Conservation (phyloP, 441 rosid genomes). For the Corymbia citriodora region DNA sequence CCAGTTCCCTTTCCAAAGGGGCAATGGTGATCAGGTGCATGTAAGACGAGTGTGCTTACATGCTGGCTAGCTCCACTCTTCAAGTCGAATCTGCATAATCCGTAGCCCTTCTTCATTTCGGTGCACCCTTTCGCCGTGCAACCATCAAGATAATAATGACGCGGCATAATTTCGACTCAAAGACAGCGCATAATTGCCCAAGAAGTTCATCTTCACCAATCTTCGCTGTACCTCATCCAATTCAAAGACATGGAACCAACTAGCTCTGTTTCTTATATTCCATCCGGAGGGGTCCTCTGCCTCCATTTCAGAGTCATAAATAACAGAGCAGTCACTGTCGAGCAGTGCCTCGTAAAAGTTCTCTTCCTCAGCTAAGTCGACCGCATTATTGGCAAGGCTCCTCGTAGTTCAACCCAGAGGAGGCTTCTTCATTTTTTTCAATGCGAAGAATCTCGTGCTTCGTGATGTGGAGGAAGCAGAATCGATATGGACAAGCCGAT, state of each 20-base stretch:
- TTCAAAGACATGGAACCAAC: neutral
- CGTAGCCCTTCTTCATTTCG: neutral
- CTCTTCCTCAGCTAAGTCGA: neutral
- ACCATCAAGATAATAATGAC: neutral
- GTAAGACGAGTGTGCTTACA: neutral
- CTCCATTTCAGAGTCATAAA: neutral
- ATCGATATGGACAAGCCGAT: slow-evolving; percentile 74
- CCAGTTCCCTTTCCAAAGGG: neutral
- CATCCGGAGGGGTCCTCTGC: neutral
- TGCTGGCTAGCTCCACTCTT: neutral
- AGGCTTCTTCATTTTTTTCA: slow-evolving; percentile 53
- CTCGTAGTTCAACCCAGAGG: neutral
- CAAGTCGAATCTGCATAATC: neutral
- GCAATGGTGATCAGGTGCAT: neutral
- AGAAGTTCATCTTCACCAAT: neutral
- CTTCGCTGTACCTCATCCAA: neutral
- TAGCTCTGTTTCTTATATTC: neutral
- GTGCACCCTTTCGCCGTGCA: neutral
- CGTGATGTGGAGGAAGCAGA: slow-evolving; percentile 87
- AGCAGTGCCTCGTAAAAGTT: neutral
- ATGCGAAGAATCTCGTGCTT: slow-evolving; percentile 60
- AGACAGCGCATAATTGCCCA: neutral
- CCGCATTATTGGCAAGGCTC: neutral
- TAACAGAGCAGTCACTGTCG: neutral
- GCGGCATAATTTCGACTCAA: neutral